Percentiles rank a stretch among this genome's conserved stretches.
phyloP scores from a whole-genome alignment of 2,329 filamentous ascomycete genomes.

The Gliomastix tumulicola region DNA sequence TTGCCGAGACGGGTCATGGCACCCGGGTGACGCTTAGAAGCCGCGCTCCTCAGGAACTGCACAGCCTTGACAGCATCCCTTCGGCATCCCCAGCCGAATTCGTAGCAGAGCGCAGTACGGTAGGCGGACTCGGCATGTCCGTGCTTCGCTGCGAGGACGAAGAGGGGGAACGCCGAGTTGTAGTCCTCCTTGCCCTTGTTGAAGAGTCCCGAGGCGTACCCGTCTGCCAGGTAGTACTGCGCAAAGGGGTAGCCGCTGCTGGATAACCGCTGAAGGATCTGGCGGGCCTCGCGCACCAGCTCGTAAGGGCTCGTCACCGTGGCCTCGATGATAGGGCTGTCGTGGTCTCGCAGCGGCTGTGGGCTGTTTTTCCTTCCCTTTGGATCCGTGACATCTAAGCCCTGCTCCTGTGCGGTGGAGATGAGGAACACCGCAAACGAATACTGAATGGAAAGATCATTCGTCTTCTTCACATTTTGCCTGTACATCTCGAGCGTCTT shows the following conservation, averaged over 20 bases:
- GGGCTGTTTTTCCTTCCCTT: conserved; percentile 36
- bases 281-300: conserved; percentile 78
- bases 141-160: conserved; percentile 90
- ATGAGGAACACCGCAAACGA: conserved; percentile 95
- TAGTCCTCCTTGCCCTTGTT: conserved; percentile 92
- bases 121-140: conserved; percentile 96
- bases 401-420: conserved; percentile 76
- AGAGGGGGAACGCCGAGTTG: conserved; percentile 85
- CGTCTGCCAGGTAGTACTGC: conserved; percentile 95
- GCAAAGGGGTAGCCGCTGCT: conserved; percentile 92
- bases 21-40: conserved; percentile 90
- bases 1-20: conserved; percentile 89
- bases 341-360: conserved; percentile 37
- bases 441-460: conserved; percentile 83
- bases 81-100: conserved; percentile 94
- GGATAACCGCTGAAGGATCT: conserved; percentile 78
- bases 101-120: conserved; percentile 88
- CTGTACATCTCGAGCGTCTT: conserved; percentile 98
- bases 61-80: conserved; percentile 87
- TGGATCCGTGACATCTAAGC: conserved; percentile 43
- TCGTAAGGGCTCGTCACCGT: conserved; percentile 52
- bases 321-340: conserved; percentile 37
- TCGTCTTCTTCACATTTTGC: conserved; percentile 94
- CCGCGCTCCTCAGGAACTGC: conserved; percentile 84
- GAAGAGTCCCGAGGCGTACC: conserved; percentile 89